Conservation (phyloP, 208 protist species). For the Acanthamoeba sp. region DNA sequence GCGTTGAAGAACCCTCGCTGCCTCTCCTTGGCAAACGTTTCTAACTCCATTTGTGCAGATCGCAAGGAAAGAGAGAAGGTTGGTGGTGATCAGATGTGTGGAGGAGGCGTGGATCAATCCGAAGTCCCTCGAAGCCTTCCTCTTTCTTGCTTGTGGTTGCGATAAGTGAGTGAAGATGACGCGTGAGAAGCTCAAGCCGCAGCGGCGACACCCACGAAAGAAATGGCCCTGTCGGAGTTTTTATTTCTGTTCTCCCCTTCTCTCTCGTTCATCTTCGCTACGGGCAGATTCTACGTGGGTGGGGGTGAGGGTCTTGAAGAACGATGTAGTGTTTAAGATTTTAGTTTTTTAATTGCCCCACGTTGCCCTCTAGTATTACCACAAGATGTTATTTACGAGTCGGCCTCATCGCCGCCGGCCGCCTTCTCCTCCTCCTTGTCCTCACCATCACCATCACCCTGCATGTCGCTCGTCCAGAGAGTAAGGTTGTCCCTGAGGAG, state of each 20-base stretch:
- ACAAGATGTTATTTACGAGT: constrained; percentile 48
- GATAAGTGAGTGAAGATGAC: no score
- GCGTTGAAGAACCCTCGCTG: constrained; percentile 5
- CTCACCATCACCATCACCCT: constrained; percentile 32
- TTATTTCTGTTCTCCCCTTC: not conserved
- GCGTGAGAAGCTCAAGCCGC: no score
- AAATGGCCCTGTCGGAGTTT: not conserved
- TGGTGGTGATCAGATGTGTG: no score
- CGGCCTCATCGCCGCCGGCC: not conserved
- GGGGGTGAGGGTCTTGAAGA: no score
- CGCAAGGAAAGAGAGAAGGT: not conserved
- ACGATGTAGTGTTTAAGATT: no score
- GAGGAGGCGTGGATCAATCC: no score
- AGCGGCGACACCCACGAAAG: not conserved
- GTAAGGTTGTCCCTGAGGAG: constrained; percentile 93
- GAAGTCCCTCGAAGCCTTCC: no score
- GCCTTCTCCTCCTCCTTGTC: constrained; percentile 38
- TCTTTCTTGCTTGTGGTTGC: no score
- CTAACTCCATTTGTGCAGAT: not conserved
- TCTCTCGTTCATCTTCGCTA: not conserved
- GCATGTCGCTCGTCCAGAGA: constrained; percentile 90
- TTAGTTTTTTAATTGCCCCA: no score
- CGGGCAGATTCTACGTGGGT: not conserved
- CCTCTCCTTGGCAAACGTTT: not conserved
- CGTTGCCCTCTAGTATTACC: no score